Evolutionary conservation across 139 green algal species (phyloP).

Genomic region (Haematococcus sp.): DNA sequence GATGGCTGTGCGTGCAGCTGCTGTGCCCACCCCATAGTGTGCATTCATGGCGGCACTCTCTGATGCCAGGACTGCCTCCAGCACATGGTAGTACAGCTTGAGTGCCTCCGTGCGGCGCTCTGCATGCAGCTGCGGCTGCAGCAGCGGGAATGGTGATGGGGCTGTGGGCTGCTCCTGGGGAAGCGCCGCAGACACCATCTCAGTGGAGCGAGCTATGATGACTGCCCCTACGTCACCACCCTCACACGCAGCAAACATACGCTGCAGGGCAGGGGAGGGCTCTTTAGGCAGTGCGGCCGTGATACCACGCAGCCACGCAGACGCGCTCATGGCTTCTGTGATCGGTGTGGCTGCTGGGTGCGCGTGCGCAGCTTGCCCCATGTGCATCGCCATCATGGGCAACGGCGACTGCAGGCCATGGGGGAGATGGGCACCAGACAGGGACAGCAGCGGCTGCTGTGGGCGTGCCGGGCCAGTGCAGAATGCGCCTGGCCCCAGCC

Average conservation of each 20-base stretch:
- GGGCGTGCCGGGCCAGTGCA: constrained; percentile 9
- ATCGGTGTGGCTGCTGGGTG: constrained; percentile 38
- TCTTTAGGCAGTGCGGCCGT: constrained; percentile 3
- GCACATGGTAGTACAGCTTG: constrained; percentile 69
- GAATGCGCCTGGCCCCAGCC: constrained; percentile 2
- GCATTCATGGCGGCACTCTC: constrained; percentile 16
- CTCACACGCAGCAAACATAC: constrained; percentile 21
- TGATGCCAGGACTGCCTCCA: constrained; percentile 50
- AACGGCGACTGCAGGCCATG: constrained; percentile 40
- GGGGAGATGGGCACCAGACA: background rate
- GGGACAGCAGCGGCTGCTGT: background rate
- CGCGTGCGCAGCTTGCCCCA: background rate
- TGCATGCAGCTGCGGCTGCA: constrained; percentile 33
- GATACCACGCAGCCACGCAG: constrained; percentile 50
- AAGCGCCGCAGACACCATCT: constrained; percentile 35
- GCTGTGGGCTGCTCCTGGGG: constrained; percentile 5
- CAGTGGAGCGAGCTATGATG: constrained; percentile 14
- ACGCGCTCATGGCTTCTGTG: constrained; percentile 44
- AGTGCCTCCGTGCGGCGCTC: constrained; percentile 35
- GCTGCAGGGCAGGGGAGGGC: constrained; percentile 26
- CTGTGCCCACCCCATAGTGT: no score
- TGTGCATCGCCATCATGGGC: constrained; percentile 27
- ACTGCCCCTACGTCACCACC: background rate
- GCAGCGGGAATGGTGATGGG: constrained; percentile 23
- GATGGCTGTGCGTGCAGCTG: background rate